Evolutionary conservation across 2,329 filamentous ascomycete genomes (phyloP).

Genomic region (Parascedosporium putredinis): DNA sequence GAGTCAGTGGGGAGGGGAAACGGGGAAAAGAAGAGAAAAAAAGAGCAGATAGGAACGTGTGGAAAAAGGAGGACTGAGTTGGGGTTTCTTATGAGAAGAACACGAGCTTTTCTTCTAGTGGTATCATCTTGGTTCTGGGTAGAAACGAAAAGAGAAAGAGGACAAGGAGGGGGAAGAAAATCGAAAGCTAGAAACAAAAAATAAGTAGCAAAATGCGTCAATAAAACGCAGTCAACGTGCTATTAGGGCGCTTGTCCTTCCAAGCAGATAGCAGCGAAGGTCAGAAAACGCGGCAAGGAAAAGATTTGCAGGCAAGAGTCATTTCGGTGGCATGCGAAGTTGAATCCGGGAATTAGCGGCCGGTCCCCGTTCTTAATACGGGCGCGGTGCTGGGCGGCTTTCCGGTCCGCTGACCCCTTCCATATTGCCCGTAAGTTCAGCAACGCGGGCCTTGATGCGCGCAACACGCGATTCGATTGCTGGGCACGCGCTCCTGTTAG

Average conservation of each 20-base stretch:
- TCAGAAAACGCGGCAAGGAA: background rate
- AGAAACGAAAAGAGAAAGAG: slow-evolving; percentile 11
- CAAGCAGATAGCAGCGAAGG: background rate
- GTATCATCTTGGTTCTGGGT: slow-evolving; percentile 14
- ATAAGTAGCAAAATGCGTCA: background rate
- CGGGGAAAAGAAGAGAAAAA: background rate
- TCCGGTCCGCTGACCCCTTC: slow-evolving; percentile 39
- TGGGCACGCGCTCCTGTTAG: slow-evolving; percentile 28
- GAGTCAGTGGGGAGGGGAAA: background rate
- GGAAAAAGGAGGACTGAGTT: no score
- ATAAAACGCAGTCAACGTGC: no score
- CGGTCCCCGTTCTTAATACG: no score
- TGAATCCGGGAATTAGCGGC: no score
- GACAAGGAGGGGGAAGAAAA: no score
- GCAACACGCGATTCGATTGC: slow-evolving; percentile 94
- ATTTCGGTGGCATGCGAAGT: no score
- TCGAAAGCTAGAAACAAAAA: background rate
- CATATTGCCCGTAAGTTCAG: slow-evolving; percentile 82
- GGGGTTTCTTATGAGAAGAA: slow-evolving; percentile 3
- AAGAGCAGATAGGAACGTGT: slow-evolving; percentile 6
- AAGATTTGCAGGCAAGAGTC: background rate
- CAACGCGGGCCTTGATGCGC: slow-evolving; percentile 93
- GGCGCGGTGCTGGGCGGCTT: slow-evolving; percentile 20
- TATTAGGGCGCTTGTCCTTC: background rate
- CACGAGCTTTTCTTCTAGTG: slow-evolving; percentile 13